Base-by-base conservation (phyloP, 2,329 filamentous ascomycete genomes). In the Alternaria triticimaculans region DNA sequence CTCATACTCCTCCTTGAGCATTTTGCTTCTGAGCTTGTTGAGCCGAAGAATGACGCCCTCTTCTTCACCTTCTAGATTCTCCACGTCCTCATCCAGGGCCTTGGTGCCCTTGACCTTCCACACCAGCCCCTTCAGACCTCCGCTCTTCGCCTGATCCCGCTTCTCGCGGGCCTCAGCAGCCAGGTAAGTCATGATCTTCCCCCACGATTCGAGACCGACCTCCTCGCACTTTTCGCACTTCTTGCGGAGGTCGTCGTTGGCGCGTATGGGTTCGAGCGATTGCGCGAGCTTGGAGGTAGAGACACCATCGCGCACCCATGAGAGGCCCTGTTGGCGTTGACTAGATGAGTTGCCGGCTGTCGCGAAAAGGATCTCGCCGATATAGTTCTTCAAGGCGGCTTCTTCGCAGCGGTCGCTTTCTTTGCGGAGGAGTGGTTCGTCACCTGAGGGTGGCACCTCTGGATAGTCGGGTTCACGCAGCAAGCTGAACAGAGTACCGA, bases 331-430 rank as follows among this genome's bases (percentile, higher is more conserved):
- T 55, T 84, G 83, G 18, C 79, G 82, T 18, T 76, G 68, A 10
- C 65, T 51, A 58, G 63, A 58, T 55, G 78, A 79, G 5, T 76
- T 64, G 5, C 83, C 81, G n/a, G 87, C 86, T 5, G 87, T 87
- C 0, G 92, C 88, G 79, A 92, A 97, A 30, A 98, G 86, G 55
- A 98, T 97, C 82, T 98, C 95, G 62, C 95, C 95, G 66, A 98
- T 95, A 80, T 97, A 96, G 23, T 94, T 87, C 84, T 93, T 94
- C 14, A 97, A 82, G 0, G 89, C 93, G 3, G 94, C 93, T 80
- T 97, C 94, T 69, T 96, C 91, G 79, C 94, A 97, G 41, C 87
- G 86, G 7, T 92, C 88, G 26, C 86, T 83, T 10, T 88, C 76
- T 59, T 87, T 87, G 50, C 92, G 90, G 60, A 85, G 81, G 0